Base-by-base conservation (phyloP, 768 basidiomycete genomes). In the Daedaleopsis nitida region DNA sequence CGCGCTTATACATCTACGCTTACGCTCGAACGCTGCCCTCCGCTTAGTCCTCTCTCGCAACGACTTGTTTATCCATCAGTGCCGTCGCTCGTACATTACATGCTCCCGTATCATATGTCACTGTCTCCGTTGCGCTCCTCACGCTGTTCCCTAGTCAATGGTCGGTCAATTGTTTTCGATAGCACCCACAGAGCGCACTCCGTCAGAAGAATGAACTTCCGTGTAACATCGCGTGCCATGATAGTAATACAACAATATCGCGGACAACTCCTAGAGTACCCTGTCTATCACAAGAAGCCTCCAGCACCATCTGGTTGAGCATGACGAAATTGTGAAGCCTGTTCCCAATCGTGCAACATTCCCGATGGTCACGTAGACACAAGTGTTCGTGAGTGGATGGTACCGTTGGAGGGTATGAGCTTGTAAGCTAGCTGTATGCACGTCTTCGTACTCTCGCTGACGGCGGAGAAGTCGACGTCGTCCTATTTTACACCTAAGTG, bases 221-320 rank as follows among this genome's bases (percentile, higher is more conserved):
- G 55, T 64, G 63, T 64, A 64, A 53, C 63, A 60, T 60, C 32
- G 63, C 48, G 58, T 57, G 55, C 55, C 50, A 63, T 42, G 7
- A 42, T 56, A 56, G 24, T 64, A 64, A 64, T 64, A 64, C 63
- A 60, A 60, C 63, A 63, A 32, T 54, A 52, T 44, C 60, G 54
- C 63, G 10, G 5, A 23, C 21, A 12, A 49, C 53, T 62, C 52
- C 53, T 58, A 58, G 51, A n/a, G 14, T 23, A 16, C 37, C 38
- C 14, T 37, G 52, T 53, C 52, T 53, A 53, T 16, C 37, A 53
- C 38, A 19, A 55, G n/a, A 27, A 13, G 42, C 3, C 16, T 24
- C 12, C 47, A n/a, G 47, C 24, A 42, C 34, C 10, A 52, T 21
- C 8, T 44, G 35, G 19, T 27, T 7, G 27, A 51, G 60, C n/a